A percentile compares a stretch with the other conserved stretches of the same genome.
Conservation (phyloP, 768 basidiomycete genomes). For the Pleurotus platypus region DNA sequence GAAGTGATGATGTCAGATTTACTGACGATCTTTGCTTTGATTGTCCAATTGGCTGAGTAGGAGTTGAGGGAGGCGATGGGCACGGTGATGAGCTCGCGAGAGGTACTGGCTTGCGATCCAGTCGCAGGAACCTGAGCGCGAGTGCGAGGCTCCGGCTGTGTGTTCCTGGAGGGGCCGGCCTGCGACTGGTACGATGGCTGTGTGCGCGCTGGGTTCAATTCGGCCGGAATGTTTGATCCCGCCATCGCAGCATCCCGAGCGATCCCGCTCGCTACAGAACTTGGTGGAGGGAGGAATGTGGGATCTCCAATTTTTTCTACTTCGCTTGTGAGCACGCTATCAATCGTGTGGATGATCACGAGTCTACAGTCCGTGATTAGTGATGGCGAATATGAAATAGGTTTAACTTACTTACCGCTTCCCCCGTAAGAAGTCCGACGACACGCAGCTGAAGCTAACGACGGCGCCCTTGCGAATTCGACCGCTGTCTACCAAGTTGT, state of each 20-base stretch:
- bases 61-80: neutral
- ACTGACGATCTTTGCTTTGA: neutral
- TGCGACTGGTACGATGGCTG: neutral
- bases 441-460: neutral
- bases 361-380: neutral
- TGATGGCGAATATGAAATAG: neutral
- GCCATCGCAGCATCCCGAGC: conserved; percentile 1
- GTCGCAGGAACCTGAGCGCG: no score
- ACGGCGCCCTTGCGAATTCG: neutral
- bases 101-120: no score
- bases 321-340: neutral
- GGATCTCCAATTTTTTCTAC: neutral
- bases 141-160: no score
- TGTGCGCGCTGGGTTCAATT: neutral
- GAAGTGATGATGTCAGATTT: neutral
- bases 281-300: neutral
- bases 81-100: neutral
- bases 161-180: no score
- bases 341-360: no score
- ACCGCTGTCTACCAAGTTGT: neutral
- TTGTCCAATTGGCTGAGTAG: neutral
- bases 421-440: neutral
- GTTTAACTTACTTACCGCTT: neutral
- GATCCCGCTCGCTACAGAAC: conserved; percentile 1
- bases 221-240: neutral